Base-by-base conservation (phyloP, 768 basidiomycete genomes). In the Trametopsis cervina region DNA sequence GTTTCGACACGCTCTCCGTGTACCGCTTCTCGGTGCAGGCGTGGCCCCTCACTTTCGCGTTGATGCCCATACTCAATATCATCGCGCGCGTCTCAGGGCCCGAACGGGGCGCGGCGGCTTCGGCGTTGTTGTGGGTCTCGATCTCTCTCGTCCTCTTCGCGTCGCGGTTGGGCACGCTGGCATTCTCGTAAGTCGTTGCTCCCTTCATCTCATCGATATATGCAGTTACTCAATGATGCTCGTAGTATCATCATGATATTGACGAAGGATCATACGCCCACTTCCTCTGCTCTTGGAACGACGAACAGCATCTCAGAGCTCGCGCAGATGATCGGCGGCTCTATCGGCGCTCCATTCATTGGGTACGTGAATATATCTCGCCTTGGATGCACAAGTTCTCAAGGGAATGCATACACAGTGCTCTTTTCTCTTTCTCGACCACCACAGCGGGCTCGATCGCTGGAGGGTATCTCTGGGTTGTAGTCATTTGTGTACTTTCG, bases 11-110 rank as follows among this genome's bases (percentile, higher is more conserved):
- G 17, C 68, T 73, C 18, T 66, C 60, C 37, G 59, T 80, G 51
- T 83, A 83, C 62, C 70, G 69, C 45, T 64, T 72, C 53, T 75
- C 71, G 55, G 75, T 80, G 68, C 55, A 57, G 44, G 40, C 77
- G 22, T 84, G 79, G 79, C 77, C 77, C 0, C 61, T 71, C 42
- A 67, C 75, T 0, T 85, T 76, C 58, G 52, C 70, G 3, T 44
- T 63, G 18, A 64, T 81, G 42, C 77, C 82, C 0, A 54, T 76
- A 38, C 65, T 83, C 27, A 77, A 79, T 50, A 18, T 68, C 35
- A 58, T 80, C 49, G 77, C 76, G 24, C 2, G 68, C 44, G 22
- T 66, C 63, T 2, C 44, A 65, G 26, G 61, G 67, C 33, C 49
- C 46, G 25, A 57, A 52, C 7, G 68, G 61, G 4, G 47, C 54